Conservation (phyloP, 768 basidiomycete species). For the Amanita pseudoporphyria region DNA sequence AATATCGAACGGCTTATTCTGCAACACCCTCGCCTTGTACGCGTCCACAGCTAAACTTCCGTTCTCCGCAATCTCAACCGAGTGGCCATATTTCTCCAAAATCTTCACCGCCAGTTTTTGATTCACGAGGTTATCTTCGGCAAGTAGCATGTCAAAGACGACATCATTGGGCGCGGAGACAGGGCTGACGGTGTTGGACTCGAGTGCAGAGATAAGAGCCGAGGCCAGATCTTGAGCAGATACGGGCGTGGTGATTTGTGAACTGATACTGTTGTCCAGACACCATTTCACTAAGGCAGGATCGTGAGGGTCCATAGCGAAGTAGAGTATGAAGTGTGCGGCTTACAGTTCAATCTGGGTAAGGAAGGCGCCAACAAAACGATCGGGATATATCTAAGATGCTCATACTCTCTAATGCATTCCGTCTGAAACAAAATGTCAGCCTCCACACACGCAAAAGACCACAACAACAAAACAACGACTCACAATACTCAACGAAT, state of each 20-base stretch:
- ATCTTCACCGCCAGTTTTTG: slow-evolving; percentile 96
- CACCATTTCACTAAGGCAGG: slow-evolving; percentile 81
- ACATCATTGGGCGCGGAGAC: slow-evolving; percentile 81
- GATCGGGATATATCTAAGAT: slow-evolving; percentile 93
- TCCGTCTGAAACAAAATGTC: slow-evolving; percentile 54
- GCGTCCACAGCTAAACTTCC: slow-evolving; percentile 89
- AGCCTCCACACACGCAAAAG: neutral
- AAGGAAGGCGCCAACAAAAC: slow-evolving; percentile 79
- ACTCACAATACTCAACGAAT: slow-evolving; percentile 75
- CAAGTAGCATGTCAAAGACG: slow-evolving; percentile 86
- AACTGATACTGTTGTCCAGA: slow-evolving; percentile 90
- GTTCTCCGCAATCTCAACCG: slow-evolving; percentile 96
- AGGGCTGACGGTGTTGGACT: slow-evolving; percentile 88
- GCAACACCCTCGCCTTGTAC: slow-evolving; percentile 69
- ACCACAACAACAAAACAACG: slow-evolving; percentile 1
- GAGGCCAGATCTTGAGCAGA: slow-evolving; percentile 82
- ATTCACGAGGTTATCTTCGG: slow-evolving; percentile 94
- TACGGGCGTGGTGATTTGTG: slow-evolving; percentile 89
- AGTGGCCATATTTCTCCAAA: slow-evolving; percentile 91
- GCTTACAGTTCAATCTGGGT: slow-evolving; percentile 66
- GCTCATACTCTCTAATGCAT: slow-evolving; percentile 83
- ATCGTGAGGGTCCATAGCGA: neutral
- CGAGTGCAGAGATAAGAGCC: slow-evolving; percentile 88
- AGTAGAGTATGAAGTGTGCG: slow-evolving; percentile 5
- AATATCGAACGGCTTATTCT: slow-evolving; percentile 76